phyloP scores from a whole-genome alignment of 371 early-diverging fungal genomes.

The Haplosporangium sp. region DNA sequence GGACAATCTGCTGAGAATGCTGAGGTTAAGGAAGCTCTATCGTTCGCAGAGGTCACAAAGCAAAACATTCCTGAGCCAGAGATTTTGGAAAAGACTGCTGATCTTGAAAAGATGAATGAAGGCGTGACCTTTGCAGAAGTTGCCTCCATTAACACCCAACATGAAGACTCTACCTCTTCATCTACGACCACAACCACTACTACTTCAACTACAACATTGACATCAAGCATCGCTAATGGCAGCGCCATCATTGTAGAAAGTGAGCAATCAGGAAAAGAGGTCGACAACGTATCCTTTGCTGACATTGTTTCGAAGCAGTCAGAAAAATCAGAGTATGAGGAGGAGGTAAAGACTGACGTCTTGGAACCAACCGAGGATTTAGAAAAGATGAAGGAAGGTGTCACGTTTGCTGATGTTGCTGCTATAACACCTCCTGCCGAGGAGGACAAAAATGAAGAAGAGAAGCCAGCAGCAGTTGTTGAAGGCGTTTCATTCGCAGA shows the following conservation, averaged over 20 bases:
- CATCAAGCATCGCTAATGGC: slow-evolving; percentile 1
- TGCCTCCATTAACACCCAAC: slow-evolving; percentile 13
- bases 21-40: slow-evolving; percentile 30
- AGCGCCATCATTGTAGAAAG: not conserved
- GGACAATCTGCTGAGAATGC: slow-evolving; percentile 6
- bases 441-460: slow-evolving; percentile 9
- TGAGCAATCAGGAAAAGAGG: not conserved
- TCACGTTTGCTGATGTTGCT: slow-evolving; percentile 32
- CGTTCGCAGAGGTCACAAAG: slow-evolving; percentile 38
- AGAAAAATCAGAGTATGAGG: not conserved
- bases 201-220: slow-evolving; percentile 12
- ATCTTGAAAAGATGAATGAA: slow-evolving; percentile 49
- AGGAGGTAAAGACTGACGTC: not conserved
- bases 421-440: not conserved
- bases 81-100: slow-evolving; percentile 27
- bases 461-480: slow-evolving; percentile 2
- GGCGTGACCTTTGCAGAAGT: slow-evolving; percentile 35
- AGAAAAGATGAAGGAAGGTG: slow-evolving; percentile 28
- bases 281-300: not conserved
- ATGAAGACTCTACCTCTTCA: slow-evolving; percentile 3
- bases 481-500: slow-evolving; percentile 13
- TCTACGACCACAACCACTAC: slow-evolving; percentile 10
- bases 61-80: slow-evolving; percentile 18
- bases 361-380: slow-evolving; percentile 23
- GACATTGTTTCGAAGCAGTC: not conserved